Evolutionary conservation across 371 early-diverging fungal genomes (phyloP), one percentile per base, ranked within the genome.

Genomic region (Haplosporangium sp.): DNA sequence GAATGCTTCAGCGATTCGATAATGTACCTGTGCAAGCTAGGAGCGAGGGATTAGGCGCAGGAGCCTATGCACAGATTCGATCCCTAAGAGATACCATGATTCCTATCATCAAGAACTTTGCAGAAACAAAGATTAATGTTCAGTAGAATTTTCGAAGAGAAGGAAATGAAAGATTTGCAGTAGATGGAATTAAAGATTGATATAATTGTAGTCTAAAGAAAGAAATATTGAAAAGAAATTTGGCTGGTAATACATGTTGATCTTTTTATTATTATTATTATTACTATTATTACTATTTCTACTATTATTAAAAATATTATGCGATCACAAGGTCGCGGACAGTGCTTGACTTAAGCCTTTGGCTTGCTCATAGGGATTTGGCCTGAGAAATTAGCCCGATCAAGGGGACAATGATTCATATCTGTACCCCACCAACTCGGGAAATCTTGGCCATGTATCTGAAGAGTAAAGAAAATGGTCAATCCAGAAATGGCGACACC

Each of bases 401-500:
- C 77, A 4, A 77, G 65, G 4, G 77, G 70, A 42, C 77, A 77
- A 27, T 69, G 66, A 17, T 67, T 50, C 68, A 71, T 67, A 11
- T 71, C 15, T 2, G 76, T 79, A 11, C 84, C 84, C 84, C 84
- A 84, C 84, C 84, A 84, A 3, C 27, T 37, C 10, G 77, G 77
- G 13, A 84, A 63, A 2, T 70, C 63, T 34, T 65, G n/a, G 1
- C 39, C 58, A 1, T 65, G 71, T 38, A 74, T 82, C 48, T 85
- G 83, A 34, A 88, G 79, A 2, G 84, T 84, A 47, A 86, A 86
- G 64, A 88, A 90, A 65, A 89, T 88, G 27, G 89, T 59, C 10
- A 91, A 44, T 7, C 79, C 86, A 53, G 85, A 83, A 11, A 90
- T 70, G 15, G 89, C 90, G 11, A 86, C 84, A 38, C 93, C 94